Percentiles rank a stretch among this genome's conserved stretches.
These are phyloP conservation scores for Dendrostoma leiphaemia DNA, from an alignment of 2,329 filamentous ascomycete species.

Conservation along the genomic window DNA sequence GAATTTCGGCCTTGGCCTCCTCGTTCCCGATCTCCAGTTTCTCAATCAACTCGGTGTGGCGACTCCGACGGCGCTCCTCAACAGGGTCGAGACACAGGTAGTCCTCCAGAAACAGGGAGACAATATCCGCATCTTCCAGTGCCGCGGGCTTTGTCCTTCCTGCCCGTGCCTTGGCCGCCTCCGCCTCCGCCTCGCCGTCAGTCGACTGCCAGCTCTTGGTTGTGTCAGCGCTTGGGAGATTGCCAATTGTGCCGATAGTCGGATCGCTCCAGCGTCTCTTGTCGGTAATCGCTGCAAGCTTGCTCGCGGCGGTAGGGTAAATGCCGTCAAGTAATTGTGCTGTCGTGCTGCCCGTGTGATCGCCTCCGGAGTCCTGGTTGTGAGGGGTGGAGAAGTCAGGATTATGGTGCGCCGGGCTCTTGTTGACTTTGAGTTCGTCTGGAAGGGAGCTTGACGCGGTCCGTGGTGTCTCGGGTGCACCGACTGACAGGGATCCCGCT, in stretches of 20 bases:
- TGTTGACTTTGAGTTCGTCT: constrained; percentile 1
- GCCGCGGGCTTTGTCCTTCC: background rate
- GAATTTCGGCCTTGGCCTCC: constrained; percentile 25
- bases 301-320: background rate
- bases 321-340: background rate
- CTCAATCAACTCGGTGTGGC: background rate
- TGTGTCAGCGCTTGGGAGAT: background rate
- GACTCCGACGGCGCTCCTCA: background rate
- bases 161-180: background rate
- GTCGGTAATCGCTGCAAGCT: background rate
- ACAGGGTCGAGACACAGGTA: constrained; percentile 19
- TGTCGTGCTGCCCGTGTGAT: too few relatives aligned
- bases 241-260: background rate
- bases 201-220: background rate
- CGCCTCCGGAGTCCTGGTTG: too few relatives aligned
- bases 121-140: constrained; percentile 28
- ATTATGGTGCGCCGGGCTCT: background rate
- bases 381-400: too few relatives aligned
- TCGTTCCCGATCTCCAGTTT: background rate
- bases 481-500: background rate
- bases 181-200: background rate
- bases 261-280: background rate
- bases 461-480: background rate
- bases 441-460: constrained; percentile 11
- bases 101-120: constrained; percentile 31